A percentile compares a stretch with the other conserved stretches of the same genome.
These are phyloP conservation scores for Coniophora puteana DNA, from an alignment of 1,284 basidiomycete genomes.

Conservation along the genomic window DNA sequence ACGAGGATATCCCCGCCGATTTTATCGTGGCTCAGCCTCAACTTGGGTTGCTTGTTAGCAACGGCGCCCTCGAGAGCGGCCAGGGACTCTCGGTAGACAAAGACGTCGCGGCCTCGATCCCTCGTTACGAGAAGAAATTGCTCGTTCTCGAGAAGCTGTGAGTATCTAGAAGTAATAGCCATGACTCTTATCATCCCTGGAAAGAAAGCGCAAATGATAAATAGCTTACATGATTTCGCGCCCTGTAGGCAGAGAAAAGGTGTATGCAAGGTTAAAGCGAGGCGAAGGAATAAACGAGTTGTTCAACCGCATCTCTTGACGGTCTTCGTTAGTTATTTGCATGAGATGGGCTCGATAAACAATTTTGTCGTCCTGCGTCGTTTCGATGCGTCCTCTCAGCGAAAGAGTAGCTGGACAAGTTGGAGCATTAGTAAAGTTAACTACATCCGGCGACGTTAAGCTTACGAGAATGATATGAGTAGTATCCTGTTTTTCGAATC, in stretches of 20 bases:
- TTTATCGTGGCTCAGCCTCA: conserved; percentile 33
- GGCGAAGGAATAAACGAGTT: conserved; percentile 34
- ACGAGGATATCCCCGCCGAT: conserved; percentile 35
- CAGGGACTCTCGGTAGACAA: conserved; percentile 34
- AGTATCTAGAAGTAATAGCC: conserved; percentile 26
- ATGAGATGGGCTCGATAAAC: conserved; percentile 35
- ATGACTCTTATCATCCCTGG: not conserved
- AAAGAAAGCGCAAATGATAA: not conserved
- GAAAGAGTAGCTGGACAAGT: too few relatives aligned
- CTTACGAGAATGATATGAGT: too few relatives aligned
- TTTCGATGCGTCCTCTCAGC: too few relatives aligned
- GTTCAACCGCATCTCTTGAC: conserved; percentile 38
- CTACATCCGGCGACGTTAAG: conserved; percentile 3
- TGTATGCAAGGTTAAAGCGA: conserved; percentile 16
- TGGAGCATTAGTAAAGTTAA: conserved; percentile 1
- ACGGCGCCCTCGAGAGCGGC: conserved; percentile 27
- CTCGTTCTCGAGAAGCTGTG: conserved; percentile 27
- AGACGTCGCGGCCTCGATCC: conserved; percentile 22
- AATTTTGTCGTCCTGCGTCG: conserved; percentile 21
- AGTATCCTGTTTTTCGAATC: too few relatives aligned
- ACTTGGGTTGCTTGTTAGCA: conserved; percentile 17
- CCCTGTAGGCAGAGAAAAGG: conserved; percentile 33
- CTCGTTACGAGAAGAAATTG: conserved; percentile 35
- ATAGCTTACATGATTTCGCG: conserved; percentile 33
- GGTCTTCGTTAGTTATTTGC: conserved; percentile 37